Conservation (phyloP, 2,329 filamentous ascomycete genomes). For the Didymellaceae sp. region DNA sequence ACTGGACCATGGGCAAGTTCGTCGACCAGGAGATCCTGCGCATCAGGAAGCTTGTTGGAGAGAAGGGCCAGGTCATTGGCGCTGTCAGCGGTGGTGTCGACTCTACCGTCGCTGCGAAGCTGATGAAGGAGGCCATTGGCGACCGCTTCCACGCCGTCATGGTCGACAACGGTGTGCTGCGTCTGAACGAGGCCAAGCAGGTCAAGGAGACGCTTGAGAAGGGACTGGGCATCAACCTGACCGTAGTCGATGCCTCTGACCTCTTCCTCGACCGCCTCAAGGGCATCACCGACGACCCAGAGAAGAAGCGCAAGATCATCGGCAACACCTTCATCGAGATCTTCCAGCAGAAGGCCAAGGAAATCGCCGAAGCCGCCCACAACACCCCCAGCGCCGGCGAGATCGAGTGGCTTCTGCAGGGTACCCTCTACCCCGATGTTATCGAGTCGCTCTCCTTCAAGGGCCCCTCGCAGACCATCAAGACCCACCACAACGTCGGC, state of each 20-base stretch:
- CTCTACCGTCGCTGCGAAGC: conserved; percentile 82
- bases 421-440: conserved; percentile 79
- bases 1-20: conserved; percentile 90
- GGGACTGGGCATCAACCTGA: conserved; percentile 88
- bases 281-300: conserved; percentile 76
- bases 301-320: conserved; percentile 91
- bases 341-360: conserved; percentile 79
- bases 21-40: conserved; percentile 78
- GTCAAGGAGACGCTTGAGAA: conserved; percentile 81
- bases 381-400: conserved; percentile 72
- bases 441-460: conserved; percentile 77
- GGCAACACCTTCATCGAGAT: conserved; percentile 81
- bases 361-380: conserved; percentile 74
- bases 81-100: conserved; percentile 87
- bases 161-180: conserved; percentile 85
- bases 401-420: conserved; percentile 87
- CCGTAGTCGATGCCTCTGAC: conserved; percentile 79
- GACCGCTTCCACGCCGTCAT: conserved; percentile 85
- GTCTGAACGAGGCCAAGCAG: conserved; percentile 80
- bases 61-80: conserved; percentile 80
- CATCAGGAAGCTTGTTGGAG: conserved; percentile 82
- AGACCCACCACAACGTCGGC: conserved; percentile 77
- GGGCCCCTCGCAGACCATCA: conserved; percentile 73
- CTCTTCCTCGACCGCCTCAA: conserved; percentile 78
- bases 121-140: conserved; percentile 87